Evolutionary conservation across 305 asterid species (phyloP).

Genomic region (Solanum hybrid): DNA sequence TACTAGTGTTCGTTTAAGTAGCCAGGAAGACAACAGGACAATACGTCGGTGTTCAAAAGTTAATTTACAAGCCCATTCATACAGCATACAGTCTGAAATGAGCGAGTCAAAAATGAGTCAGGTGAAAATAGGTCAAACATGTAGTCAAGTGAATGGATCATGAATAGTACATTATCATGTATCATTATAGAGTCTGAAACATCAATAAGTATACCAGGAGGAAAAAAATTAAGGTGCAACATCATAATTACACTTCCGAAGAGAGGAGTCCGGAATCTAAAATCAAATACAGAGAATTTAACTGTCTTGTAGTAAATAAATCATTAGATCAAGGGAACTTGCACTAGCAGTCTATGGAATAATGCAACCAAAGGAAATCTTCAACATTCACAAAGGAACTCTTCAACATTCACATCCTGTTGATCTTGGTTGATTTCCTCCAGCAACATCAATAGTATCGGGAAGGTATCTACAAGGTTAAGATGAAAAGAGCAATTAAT

Average conservation of each 20-base stretch:
- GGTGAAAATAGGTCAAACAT: background rate
- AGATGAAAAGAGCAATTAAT: background rate
- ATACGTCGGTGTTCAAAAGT: background rate
- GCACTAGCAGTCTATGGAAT: background rate
- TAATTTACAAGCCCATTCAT: background rate
- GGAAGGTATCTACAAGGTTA: slow-evolving; percentile 31
- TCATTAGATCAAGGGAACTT: background rate
- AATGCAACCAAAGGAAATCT: background rate
- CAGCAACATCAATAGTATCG: slow-evolving; percentile 34
- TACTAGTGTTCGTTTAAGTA: background rate
- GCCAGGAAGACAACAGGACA: background rate
- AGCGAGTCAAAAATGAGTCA: background rate
- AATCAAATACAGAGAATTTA: background rate
- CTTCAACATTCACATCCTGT: slow-evolving; percentile 43
- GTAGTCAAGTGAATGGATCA: background rate
- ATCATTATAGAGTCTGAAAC: background rate
- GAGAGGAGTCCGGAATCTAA: background rate
- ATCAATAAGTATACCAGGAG: background rate
- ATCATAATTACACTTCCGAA: background rate
- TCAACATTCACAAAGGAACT: slow-evolving; percentile 22
- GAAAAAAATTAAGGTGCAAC: background rate
- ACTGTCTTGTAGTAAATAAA: background rate
- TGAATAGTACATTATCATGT: background rate
- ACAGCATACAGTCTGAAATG: background rate
- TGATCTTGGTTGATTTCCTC: slow-evolving; percentile 36